Percentiles rank a stretch among this genome's conserved stretches.
These are phyloP conservation scores for Aspergillus hiratsukae DNA, from an alignment of 2,329 filamentous ascomycete genomes.

Conservation along the genomic window DNA sequence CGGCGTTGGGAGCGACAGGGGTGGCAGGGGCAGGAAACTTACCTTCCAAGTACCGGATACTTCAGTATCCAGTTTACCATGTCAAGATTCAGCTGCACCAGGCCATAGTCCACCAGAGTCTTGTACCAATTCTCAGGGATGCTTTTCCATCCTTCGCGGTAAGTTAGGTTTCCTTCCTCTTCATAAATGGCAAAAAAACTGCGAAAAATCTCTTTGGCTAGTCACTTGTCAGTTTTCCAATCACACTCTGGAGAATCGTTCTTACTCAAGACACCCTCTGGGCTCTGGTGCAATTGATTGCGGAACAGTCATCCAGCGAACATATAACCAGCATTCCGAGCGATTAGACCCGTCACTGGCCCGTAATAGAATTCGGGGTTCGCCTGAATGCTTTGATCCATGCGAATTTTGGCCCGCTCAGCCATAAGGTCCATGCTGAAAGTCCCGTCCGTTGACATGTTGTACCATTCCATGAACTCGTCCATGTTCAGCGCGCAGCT, in stretches of 20 bases:
- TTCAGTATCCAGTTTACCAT: slow-evolving; percentile 33
- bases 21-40: neutral
- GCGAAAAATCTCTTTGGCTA: slow-evolving; percentile 40
- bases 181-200: slow-evolving; percentile 48
- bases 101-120: slow-evolving; percentile 43
- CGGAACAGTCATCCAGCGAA: slow-evolving; percentile 43
- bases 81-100: slow-evolving; percentile 42
- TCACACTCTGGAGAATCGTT: too few species aligned
- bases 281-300: slow-evolving; percentile 43
- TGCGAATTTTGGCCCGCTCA: slow-evolving; percentile 42
- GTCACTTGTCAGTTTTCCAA: slow-evolving; percentile 6
- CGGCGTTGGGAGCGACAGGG: neutral
- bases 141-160: slow-evolving; percentile 47
- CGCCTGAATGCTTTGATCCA: slow-evolving; percentile 44
- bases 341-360: slow-evolving; percentile 48
- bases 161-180: slow-evolving; percentile 38
- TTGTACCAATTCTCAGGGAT: slow-evolving; percentile 54
- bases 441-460: slow-evolving; percentile 36
- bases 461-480: slow-evolving; percentile 48
- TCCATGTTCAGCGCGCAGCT: slow-evolving; percentile 50
- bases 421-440: slow-evolving; percentile 43
- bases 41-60: slow-evolving; percentile 40
- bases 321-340: slow-evolving; percentile 47
- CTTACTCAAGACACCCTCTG: slow-evolving; percentile 35
- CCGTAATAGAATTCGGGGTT: slow-evolving; percentile 55